Percentiles rank a stretch among this genome's conserved stretches.
Evolutionary conservation across 306 rosid genomes (phyloP).

Genomic region (Vigna unguiculata): DNA sequence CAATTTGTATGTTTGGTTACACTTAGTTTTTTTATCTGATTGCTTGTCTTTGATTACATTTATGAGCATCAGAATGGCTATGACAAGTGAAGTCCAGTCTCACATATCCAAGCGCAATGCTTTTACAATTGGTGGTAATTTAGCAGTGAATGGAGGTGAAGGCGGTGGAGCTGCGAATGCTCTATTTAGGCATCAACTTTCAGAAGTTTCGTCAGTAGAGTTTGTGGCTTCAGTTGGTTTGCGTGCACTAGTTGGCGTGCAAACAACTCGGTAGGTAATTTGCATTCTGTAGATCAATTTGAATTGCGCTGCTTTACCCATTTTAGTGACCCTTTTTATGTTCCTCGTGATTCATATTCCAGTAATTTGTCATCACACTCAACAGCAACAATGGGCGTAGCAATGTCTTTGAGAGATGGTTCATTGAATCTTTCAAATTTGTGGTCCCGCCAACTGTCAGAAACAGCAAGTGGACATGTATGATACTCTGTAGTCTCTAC

Average conservation of each 20-base stretch:
- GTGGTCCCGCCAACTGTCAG: slow-evolving; percentile 95
- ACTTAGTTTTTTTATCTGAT: slow-evolving; percentile 31
- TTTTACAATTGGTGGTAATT: slow-evolving; percentile 75
- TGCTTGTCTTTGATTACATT: slow-evolving; percentile 37
- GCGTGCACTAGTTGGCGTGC: slow-evolving; percentile 79
- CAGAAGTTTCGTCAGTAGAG: slow-evolving; percentile 77
- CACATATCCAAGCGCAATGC: slow-evolving; percentile 74
- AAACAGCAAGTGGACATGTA: slow-evolving; percentile 83
- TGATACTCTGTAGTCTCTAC: slow-evolving; percentile 30
- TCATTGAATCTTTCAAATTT: slow-evolving; percentile 87
- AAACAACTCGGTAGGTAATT: slow-evolving; percentile 77
- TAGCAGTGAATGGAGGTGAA: slow-evolving; percentile 73
- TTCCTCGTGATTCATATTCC: slow-evolving; percentile 43
- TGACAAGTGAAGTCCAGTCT: slow-evolving; percentile 90
- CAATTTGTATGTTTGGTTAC: slow-evolving; percentile 14
- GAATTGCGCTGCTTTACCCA: slow-evolving; percentile 22
- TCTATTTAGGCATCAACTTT: slow-evolving; percentile 73
- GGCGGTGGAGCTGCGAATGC: slow-evolving; percentile 95
- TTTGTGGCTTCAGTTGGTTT: slow-evolving; percentile 87
- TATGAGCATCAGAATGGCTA: slow-evolving; percentile 85
- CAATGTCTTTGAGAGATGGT: slow-evolving; percentile 85
- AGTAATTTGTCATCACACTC: slow-evolving; percentile 82
- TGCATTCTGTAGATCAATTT: slow-evolving; percentile 15
- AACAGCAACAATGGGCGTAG: slow-evolving; percentile 79
- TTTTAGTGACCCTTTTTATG: slow-evolving; percentile 16